phyloP scores from a whole-genome alignment of 495 filamentous ascomycete species.

The Lasiosphaeriaceae sp. region DNA sequence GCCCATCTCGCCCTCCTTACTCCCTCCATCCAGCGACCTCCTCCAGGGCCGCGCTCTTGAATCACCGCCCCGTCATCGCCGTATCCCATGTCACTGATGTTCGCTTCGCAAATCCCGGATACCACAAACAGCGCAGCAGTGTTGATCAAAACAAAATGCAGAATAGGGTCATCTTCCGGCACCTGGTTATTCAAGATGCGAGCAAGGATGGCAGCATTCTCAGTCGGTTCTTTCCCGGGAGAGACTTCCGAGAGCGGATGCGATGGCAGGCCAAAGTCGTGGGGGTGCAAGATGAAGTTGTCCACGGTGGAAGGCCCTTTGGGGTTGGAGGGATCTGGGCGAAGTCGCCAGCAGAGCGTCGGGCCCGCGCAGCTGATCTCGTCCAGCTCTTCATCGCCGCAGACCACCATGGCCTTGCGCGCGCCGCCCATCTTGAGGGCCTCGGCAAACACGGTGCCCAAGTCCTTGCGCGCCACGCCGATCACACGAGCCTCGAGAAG shows the following conservation, averaged over 20 bases:
- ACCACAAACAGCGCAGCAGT: slow-evolving; percentile 82
- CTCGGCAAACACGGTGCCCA: slow-evolving; percentile 84
- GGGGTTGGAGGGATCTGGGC: slow-evolving; percentile 34
- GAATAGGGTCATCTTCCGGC: slow-evolving; percentile 70
- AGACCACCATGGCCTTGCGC: slow-evolving; percentile 84
- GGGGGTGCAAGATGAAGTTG: slow-evolving; percentile 69
- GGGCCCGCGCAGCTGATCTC: slow-evolving; percentile 85
- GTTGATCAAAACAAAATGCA: slow-evolving; percentile 93
- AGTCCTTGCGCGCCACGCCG: slow-evolving; percentile 79
- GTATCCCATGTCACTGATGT: slow-evolving; percentile 66
- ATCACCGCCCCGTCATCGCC: slow-evolving; percentile 67
- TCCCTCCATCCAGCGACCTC: slow-evolving; percentile 89
- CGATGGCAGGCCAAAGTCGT: slow-evolving; percentile 75
- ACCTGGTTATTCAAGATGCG: slow-evolving; percentile 70
- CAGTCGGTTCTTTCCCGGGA: slow-evolving; percentile 76
- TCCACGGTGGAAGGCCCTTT: slow-evolving; percentile 55
- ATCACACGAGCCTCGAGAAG: slow-evolving; percentile 82
- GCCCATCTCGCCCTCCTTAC: slow-evolving; percentile 80
- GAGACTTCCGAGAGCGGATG: slow-evolving; percentile 75
- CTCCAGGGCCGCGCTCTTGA: slow-evolving; percentile 73
- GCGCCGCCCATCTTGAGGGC: slow-evolving; percentile 73
- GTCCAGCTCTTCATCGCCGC: slow-evolving; percentile 90
- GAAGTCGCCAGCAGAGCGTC: slow-evolving; percentile 83
- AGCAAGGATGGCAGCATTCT: slow-evolving; percentile 83
- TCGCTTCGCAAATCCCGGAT: slow-evolving; percentile 79